These are phyloP conservation scores for Helenozyma rhizophorensis DNA, from an alignment of 805 yeast species.

Conservation along the genomic window DNA sequence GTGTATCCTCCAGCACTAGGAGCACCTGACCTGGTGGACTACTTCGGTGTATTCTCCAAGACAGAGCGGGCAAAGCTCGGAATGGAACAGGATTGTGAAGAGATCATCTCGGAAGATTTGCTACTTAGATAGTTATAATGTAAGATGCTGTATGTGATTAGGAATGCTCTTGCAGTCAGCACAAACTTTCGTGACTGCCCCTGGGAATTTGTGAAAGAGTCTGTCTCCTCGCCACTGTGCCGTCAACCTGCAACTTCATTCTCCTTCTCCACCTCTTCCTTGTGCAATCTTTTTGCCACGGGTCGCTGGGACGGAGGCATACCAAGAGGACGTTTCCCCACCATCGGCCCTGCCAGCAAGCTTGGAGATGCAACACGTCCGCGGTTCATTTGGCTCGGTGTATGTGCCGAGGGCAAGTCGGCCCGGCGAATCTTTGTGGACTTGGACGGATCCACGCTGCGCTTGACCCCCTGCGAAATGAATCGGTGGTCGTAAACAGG, in stretches of 20 bases:
- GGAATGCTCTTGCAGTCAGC: no score
- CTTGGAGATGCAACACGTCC: constrained; percentile 3
- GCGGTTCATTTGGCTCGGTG: constrained; percentile 10
- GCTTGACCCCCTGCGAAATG: constrained; percentile 45
- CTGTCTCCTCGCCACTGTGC: no score
- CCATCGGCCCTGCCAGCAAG: constrained; percentile 1
- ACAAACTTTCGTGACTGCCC: no score
- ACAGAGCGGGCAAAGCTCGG: neutral
- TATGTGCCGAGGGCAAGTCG: constrained; percentile 18
- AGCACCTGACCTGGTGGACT: neutral
- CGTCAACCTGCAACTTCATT: neutral
- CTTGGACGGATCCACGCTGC: constrained; percentile 61
- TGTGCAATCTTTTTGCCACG: constrained; percentile 21
- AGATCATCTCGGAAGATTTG: no score
- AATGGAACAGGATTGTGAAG: no score
- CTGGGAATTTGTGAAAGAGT: no score
- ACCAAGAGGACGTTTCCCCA: constrained; percentile 27
- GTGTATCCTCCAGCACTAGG: neutral
- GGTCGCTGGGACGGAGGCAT: constrained; percentile 31
- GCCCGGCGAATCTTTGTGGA: constrained; percentile 58
- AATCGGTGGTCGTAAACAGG: constrained; percentile 50
- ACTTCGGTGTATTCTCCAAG: neutral
- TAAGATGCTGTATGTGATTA: no score
- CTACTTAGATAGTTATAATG: no score
- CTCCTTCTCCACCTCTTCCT: constrained; percentile 7